Evolutionary conservation across 2,329 filamentous ascomycete genomes (phyloP), one percentile per base, ranked within the genome.

Genomic region (Neonectria neomacrospora): DNA sequence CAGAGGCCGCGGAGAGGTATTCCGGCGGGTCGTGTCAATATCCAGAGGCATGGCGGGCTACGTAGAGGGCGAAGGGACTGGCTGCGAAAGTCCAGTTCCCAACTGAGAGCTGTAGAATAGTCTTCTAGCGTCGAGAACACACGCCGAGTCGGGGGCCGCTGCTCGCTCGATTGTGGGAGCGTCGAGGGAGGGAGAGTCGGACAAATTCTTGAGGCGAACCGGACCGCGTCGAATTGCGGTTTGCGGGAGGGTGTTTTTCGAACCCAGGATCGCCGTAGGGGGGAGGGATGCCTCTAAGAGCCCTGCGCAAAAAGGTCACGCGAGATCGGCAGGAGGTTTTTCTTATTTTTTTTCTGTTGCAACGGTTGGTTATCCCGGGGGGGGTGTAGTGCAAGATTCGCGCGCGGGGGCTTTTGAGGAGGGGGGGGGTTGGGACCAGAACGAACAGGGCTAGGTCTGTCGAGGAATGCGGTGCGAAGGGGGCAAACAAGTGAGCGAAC

Each of bases 21-120:
- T 98, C 77, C 95, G 92, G 78, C 95, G 90, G 73, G 85, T 90
- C 72, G 88, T 87, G 81, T 98, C 95, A 75, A 97, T 94, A 66
- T 82, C 80, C 79, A 82, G 79, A 63, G 73, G 65, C 62, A 69
- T 72, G 48, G 39, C 53, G 61, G 55, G 41, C n/a, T 37, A 32
- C 23, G 57, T 22, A 41, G 20, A 32, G 41, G 47, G 63, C 48
- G 11, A 28, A 48, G 45, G 22, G n/a, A 48, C 18, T 22, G 45
- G 20, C 28, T 23, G 23, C 34, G 23, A 12, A 32, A 32, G n/a
- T 39, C 37, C 18, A 34, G 47, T 18, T 32, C 26, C 26, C 47
- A 16, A 32, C 28, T n/a, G 34, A 37, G 12, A 18, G 26, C 12
- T 47, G 50, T 44, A 22, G 53, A 23, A n/a, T 30, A 32, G 47